phyloP scores from a whole-genome alignment of 169 alveolate genomes.

The Plasmodium berghei region DNA sequence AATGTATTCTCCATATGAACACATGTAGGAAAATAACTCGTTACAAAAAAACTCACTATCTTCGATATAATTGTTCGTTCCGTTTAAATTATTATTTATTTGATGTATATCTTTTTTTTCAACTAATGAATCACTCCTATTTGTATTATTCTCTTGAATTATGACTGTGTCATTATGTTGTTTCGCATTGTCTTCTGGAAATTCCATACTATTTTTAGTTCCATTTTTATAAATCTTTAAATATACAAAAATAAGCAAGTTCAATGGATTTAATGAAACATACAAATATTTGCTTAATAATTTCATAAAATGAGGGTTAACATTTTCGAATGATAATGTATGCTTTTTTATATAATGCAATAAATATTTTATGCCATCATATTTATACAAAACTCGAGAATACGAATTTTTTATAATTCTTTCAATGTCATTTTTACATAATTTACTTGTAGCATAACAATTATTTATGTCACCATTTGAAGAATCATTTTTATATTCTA shows the following conservation, averaged over 20 bases:
- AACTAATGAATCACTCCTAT: neutral
- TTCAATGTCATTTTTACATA: slow-evolving; percentile 47
- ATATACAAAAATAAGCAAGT: slow-evolving; percentile 52
- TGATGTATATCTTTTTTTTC: neutral
- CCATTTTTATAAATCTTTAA: slow-evolving; percentile 18
- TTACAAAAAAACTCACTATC: slow-evolving; percentile 30
- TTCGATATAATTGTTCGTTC: neutral
- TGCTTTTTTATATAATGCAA: slow-evolving; percentile 43
- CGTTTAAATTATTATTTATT: neutral
- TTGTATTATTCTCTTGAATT: slow-evolving; percentile 1
- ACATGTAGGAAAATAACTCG: slow-evolving; percentile 39
- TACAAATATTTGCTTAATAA: slow-evolving; percentile 24
- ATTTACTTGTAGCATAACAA: slow-evolving; percentile 35
- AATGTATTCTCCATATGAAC: slow-evolving; percentile 62
- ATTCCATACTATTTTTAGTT: neutral
- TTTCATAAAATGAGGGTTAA: slow-evolving; percentile 11
- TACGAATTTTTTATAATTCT: slow-evolving; percentile 26
- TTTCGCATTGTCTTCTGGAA: neutral
- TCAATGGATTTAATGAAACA: slow-evolving; percentile 39
- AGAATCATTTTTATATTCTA: slow-evolving; percentile 37
- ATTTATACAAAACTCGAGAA: slow-evolving; percentile 46
- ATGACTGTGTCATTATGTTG: too few species aligned
- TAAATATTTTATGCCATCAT: slow-evolving; percentile 47
- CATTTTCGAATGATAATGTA: slow-evolving; percentile 4
- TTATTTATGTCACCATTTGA: slow-evolving; percentile 20